Evolutionary conservation across 768 basidiomycete genomes (phyloP).

Genomic region (Mrakia frigida): DNA sequence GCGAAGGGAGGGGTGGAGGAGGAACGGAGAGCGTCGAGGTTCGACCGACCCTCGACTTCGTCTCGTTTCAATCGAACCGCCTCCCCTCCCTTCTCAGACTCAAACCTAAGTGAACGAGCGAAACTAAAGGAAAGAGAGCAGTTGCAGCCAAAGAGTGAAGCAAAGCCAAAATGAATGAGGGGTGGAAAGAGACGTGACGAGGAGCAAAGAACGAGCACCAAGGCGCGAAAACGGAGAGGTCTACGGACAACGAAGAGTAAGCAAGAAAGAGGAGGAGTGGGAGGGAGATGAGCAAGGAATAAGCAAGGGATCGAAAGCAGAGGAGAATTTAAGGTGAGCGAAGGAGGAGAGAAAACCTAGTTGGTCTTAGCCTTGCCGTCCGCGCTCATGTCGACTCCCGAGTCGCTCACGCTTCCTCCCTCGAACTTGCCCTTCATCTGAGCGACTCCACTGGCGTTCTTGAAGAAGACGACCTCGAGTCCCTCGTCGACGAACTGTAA

Average conservation of each 20-base stretch:
- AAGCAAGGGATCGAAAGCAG: not conserved
- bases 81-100: too few relatives aligned
- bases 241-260: not conserved
- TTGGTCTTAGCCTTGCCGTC: constrained; percentile 6
- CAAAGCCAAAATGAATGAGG: not conserved
- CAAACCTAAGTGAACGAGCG: not conserved
- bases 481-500: constrained; percentile 82
- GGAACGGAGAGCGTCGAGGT: not conserved
- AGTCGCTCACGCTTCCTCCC: constrained; percentile 55
- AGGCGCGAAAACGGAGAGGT: not conserved
- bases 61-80: not conserved
- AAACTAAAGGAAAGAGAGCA: not conserved
- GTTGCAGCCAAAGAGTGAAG: not conserved
- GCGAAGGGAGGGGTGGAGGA: not conserved
- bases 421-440: constrained; percentile 59
- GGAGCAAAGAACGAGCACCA: not conserved
- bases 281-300: not conserved
- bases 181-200: not conserved
- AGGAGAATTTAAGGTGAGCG: too few relatives aligned
- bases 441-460: constrained; percentile 76
- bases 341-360: not conserved
- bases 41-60: not conserved
- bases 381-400: constrained; percentile 57
- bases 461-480: constrained; percentile 70
- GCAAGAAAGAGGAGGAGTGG: not conserved